These are phyloP conservation scores for Corylus avellana DNA, from an alignment of 306 rosid genomes.

Conservation along the genomic window DNA sequence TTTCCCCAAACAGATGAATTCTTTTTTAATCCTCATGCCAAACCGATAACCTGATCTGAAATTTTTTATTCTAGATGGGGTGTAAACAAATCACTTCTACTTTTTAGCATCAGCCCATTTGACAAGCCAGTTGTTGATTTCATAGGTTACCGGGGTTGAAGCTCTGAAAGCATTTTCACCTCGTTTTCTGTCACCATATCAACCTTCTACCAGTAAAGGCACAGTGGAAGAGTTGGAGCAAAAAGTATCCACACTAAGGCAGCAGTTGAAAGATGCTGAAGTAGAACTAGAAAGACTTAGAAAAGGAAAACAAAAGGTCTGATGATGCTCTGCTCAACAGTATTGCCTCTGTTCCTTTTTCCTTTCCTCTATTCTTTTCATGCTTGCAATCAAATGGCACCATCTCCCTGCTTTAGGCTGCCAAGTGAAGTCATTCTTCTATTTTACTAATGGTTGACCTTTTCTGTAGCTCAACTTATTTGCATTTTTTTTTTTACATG, in stretches of 20 bases:
- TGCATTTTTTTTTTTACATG: conserved; percentile 3
- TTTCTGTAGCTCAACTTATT: conserved; percentile 8
- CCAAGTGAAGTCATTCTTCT: conserved; percentile 26
- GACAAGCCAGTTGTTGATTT: conserved; percentile 18
- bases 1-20: background rate
- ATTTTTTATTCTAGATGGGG: background rate
- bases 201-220: conserved; percentile 41
- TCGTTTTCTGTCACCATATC: conserved; percentile 62
- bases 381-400: conserved; percentile 25
- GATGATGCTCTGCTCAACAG: conserved; percentile 24
- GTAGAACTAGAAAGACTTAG: conserved; percentile 61
- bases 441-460: conserved; percentile 12
- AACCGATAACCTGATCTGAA: background rate
- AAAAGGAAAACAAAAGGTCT: conserved; percentile 53
- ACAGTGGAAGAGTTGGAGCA: conserved; percentile 64
- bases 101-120: conserved; percentile 12
- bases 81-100: background rate
- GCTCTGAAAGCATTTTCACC: conserved; percentile 75
- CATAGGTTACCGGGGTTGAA: conserved; percentile 88
- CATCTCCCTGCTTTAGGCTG: conserved; percentile 28
- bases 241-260: conserved; percentile 50
- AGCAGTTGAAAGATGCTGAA: conserved; percentile 68
- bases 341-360: conserved; percentile 21
- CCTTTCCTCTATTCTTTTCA: conserved; percentile 33
- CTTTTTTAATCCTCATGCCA: background rate